A percentile compares a stretch with the other conserved stretches of the same genome.
phyloP scores from a whole-genome alignment of 2,329 filamentous ascomycete species.

The Stachybotrys elegans region DNA sequence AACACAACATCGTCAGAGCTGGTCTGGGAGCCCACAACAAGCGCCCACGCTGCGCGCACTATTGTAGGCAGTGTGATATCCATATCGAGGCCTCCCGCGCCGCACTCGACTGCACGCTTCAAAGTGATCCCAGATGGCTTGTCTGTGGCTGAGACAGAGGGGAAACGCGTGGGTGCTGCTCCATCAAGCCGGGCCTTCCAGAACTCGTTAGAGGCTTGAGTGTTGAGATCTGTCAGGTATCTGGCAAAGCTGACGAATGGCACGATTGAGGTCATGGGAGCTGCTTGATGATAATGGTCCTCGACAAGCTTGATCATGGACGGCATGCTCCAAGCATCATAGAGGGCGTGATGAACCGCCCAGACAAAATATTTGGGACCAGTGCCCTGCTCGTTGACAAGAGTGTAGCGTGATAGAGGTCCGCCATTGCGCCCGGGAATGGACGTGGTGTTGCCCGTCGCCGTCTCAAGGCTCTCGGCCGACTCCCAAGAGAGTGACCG shows the following conservation, averaged over 20 bases:
- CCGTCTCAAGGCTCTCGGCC: conserved; percentile 2
- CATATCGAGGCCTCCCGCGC: not conserved
- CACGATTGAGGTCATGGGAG: not conserved
- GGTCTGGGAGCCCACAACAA: conserved; percentile 42
- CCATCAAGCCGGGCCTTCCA: conserved; percentile 1
- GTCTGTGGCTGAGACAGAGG: conserved; percentile 8
- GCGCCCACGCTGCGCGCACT: conserved; percentile 48
- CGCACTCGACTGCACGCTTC: not conserved
- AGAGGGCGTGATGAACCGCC: conserved; percentile 14
- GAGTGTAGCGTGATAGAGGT: conserved; percentile 5
- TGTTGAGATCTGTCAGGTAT: conserved; percentile 7
- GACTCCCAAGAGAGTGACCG: conserved; percentile 9
- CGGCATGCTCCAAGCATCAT: conserved; percentile 18
- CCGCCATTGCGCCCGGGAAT: conserved; percentile 13
- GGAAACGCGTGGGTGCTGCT: conserved; percentile 6
- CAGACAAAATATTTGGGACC: conserved; percentile 10
- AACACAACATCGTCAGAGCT: conserved; percentile 44
- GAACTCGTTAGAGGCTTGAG: conserved; percentile 1
- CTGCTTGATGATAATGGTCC: not conserved
- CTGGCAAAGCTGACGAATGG: conserved; percentile 12
- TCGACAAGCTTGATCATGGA: conserved; percentile 9
- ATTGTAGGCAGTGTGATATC: conserved; percentile 30
- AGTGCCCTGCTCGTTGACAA: conserved; percentile 2
- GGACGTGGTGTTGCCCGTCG: not conserved
- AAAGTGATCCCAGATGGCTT: not conserved